Conservation (phyloP, 139 green algal genomes). For the Micromonas pusilla region DNA sequence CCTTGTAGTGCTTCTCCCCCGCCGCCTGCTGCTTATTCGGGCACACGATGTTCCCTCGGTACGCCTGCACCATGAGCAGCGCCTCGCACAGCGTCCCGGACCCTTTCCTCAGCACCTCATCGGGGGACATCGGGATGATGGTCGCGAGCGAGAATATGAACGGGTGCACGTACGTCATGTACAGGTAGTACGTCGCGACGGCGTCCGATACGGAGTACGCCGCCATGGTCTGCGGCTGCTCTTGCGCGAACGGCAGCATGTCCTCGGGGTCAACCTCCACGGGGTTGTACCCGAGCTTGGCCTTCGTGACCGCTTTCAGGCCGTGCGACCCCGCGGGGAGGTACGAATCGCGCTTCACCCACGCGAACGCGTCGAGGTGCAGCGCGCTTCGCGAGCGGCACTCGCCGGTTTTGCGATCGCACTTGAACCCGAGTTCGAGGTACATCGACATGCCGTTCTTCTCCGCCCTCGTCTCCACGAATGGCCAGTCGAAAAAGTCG, state of each 20-base stretch:
- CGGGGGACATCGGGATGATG: conserved; percentile 95
- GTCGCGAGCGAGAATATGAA: conserved; percentile 98
- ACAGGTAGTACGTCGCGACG: conserved; percentile 96
- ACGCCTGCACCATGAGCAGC: conserved; percentile 84
- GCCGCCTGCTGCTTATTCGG: conserved; percentile 89
- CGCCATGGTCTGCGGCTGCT: conserved; percentile 73
- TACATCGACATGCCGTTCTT: conserved; percentile 81
- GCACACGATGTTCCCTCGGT: conserved; percentile 69
- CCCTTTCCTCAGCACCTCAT: conserved; percentile 94
- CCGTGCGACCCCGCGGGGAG: conserved; percentile 86
- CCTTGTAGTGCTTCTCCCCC: conserved; percentile 62
- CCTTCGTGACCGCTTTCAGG: conserved; percentile 93
- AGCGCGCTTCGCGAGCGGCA: conserved; percentile 55
- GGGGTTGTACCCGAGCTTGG: conserved; percentile 93
- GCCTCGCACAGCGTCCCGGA: conserved; percentile 93
- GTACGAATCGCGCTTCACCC: conserved; percentile 97
- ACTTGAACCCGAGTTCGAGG: conserved; percentile 26
- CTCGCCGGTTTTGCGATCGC: conserved; percentile 42
- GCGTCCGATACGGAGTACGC: conserved; percentile 95
- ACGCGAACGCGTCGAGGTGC: conserved; percentile 95
- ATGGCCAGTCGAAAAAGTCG: conserved; percentile 97
- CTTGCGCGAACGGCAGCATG: conserved; percentile 74
- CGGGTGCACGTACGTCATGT: conserved; percentile 98
- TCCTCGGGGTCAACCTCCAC: conserved; percentile 94
- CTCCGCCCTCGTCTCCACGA: conserved; percentile 76